Evolutionary conservation across 139 green algal genomes (phyloP), one percentile per base, ranked within the genome.

Genomic region (Eudorina sp.): DNA sequence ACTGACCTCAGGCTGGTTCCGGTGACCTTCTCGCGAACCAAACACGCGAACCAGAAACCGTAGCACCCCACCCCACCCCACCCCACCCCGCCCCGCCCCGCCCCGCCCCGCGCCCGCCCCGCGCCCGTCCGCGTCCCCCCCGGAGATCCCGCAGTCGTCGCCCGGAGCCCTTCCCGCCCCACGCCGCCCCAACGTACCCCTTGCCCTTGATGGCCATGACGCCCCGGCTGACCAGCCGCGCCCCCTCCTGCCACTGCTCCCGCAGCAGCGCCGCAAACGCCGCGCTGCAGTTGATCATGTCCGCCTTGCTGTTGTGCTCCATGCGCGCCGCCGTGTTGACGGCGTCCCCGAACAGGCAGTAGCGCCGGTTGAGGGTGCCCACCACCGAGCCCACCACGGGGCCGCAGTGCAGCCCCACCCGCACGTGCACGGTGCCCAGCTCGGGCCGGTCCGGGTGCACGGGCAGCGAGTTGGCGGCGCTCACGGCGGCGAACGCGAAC

Each of bases 301-400:
- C 75, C 46, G 43, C 43, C 74, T 81, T 68, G 45, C 74, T 80
- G 74, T 90, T 90, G 62, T 82, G 78, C 75, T 90, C 85, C 85
- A 90, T 90, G 27, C 86, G 76, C 27, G 68, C 62, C 3, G 86
- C 86, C 18, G 66, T 82, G 74, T 90, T 90, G 46, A 90, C 86
- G 8, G 75, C 45, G 74, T 90, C 86, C 14, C 86, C 86, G 60
- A 94, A 95, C 11, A 95, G 58, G 76, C 77, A 88, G 68, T 83
- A 89, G 27, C 77, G 78, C 21, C 68, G 45, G 64, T 83, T 83
- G 70, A 79, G 31, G 0, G 34, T 81, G 1, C 86, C 86, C 77
- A 90, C 86, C 43, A 90, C 80, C 8, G 34, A 51, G 43, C 43
- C 69, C 36, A 91, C 83, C 64, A 89, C 81, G 62, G 88, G 70